A percentile compares a stretch with the other conserved stretches of the same genome.
Evolutionary conservation across 192 early-diverging fungal species (phyloP).

Genomic region (Mortierella claussenii): DNA sequence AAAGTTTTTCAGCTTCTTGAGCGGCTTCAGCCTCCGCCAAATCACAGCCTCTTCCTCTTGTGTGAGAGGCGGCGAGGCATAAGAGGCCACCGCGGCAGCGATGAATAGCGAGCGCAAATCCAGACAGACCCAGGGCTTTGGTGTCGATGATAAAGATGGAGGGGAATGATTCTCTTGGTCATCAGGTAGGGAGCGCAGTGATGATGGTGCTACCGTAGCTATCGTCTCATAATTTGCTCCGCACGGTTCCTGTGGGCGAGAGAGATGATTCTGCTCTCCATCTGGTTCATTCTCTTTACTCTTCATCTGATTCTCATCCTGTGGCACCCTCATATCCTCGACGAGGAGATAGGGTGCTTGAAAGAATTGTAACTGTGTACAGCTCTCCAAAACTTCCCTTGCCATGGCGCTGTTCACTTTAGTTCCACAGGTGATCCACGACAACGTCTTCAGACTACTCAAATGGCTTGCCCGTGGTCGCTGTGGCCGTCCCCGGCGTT

Average conservation of each 20-base stretch:
- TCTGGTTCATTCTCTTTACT: neutral
- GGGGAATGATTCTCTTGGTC: neutral
- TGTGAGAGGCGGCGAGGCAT: constrained; percentile 5
- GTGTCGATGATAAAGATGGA: neutral
- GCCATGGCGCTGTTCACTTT: constrained; percentile 25
- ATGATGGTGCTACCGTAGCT: too few relatives aligned
- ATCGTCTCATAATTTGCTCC: too few relatives aligned
- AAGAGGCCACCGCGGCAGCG: neutral
- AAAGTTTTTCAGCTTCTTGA: constrained; percentile 12
- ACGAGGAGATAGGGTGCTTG: constrained; percentile 14
- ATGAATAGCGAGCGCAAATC: constrained; percentile 7
- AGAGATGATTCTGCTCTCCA: neutral
- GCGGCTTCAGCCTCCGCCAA: neutral
- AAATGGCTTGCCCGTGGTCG: too few relatives aligned
- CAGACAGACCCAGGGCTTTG: constrained; percentile 12
- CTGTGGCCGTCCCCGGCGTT: too few relatives aligned
- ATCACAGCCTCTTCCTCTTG: constrained; percentile 10
- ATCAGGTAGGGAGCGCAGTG: too few relatives aligned
- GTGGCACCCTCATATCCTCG: neutral
- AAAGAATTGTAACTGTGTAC: constrained; percentile 4
- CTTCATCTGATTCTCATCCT: neutral
- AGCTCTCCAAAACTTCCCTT: constrained; percentile 8
- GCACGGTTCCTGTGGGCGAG: neutral
- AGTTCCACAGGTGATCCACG: constrained; percentile 6
- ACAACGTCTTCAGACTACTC: constrained; percentile 1